Conservation (phyloP, 1,139 yeast genomes). For the Candida labiduridarum region DNA sequence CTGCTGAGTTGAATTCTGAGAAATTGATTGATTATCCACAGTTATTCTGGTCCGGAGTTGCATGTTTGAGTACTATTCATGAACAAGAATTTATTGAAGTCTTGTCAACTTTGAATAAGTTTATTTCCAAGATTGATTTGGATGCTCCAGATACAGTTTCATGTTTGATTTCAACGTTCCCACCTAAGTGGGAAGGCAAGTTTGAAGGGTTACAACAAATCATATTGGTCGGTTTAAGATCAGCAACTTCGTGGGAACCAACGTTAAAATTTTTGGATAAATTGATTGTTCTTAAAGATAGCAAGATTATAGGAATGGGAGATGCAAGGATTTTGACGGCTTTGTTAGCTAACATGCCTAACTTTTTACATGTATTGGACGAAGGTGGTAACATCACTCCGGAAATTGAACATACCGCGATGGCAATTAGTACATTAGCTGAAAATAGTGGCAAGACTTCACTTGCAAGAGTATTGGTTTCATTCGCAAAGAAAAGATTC, state of each 20-base stretch:
- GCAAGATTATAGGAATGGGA: conserved; percentile 77
- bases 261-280: conserved; percentile 75
- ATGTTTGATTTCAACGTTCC: conserved; percentile 82
- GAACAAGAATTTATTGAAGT: conserved; percentile 93
- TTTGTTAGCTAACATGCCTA: conserved; percentile 76
- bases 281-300: conserved; percentile 65
- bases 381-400: conserved; percentile 45
- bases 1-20: conserved; percentile 79
- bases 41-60: conserved; percentile 93
- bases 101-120: conserved; percentile 76
- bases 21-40: conserved; percentile 88
- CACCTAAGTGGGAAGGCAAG: conserved; percentile 94
- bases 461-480: conserved; percentile 71
- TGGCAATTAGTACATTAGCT: conserved; percentile 61
- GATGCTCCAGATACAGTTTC: conserved; percentile 85
- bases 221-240: conserved; percentile 79
- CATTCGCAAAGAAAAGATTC: conserved; percentile 76
- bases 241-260: conserved; percentile 78
- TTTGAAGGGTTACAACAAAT: conserved; percentile 86
- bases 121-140: conserved; percentile 83
- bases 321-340: conserved; percentile 72
- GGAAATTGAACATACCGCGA: conserved; percentile 62
- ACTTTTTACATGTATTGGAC: conserved; percentile 80
- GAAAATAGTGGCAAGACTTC: conserved; percentile 58
- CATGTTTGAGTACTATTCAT: conserved; percentile 85